Conservation (phyloP, 2,329 filamentous ascomycete genomes). For the Zymoseptoria pseudotritici region DNA sequence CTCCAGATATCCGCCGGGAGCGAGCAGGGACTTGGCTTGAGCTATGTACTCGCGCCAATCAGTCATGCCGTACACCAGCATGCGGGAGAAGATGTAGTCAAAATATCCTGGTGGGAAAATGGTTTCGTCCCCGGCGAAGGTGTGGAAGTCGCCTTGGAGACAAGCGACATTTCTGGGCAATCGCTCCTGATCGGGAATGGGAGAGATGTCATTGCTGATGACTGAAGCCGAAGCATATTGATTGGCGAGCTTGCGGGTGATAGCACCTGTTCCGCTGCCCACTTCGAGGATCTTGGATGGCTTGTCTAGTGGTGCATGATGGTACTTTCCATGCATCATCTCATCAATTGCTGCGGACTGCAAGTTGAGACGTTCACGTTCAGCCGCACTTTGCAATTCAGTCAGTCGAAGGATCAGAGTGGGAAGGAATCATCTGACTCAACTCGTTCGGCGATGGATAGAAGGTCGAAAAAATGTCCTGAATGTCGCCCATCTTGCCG, state of each 20-base stretch:
- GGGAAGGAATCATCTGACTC: background rate
- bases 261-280: conserved; percentile 22
- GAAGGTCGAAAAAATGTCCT: no score
- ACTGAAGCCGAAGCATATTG: conserved; percentile 21
- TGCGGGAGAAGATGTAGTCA: conserved; percentile 18
- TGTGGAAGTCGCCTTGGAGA: background rate
- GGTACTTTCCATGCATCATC: conserved; percentile 5
- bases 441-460: background rate
- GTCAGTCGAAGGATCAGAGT: background rate
- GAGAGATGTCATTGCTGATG: conserved; percentile 28
- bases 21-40: conserved; percentile 9
- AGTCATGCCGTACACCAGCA: conserved; percentile 16
- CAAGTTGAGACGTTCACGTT: conserved; percentile 16
- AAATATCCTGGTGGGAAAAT: background rate
- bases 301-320: conserved; percentile 1
- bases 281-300: conserved; percentile 12
- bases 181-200: conserved; percentile 2
- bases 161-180: background rate
- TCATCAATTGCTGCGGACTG: conserved; percentile 3
- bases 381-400: conserved; percentile 4
- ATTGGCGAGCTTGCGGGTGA: conserved; percentile 20
- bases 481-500: no score
- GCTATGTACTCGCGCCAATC: conserved; percentile 16
- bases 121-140: background rate
- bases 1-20: conserved; percentile 18